Evolutionary conservation across 176 grass and related monocot genomes (phyloP).

Genomic region (Calamus simplicifolius): DNA sequence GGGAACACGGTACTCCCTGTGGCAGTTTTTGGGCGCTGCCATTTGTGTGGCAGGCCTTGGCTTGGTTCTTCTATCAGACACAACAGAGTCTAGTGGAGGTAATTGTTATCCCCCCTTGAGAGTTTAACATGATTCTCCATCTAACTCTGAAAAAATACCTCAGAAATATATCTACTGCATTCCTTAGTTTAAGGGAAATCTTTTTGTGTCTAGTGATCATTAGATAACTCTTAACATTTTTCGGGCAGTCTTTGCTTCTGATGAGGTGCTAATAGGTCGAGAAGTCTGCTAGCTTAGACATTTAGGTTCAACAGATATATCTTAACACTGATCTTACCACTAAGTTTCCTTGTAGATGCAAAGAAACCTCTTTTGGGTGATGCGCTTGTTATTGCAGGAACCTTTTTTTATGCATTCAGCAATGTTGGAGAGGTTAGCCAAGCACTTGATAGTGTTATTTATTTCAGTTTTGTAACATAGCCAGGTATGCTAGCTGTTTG

Average conservation of each 20-base stretch:
- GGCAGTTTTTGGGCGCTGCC: slow-evolving; percentile 46
- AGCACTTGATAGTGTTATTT: too few species aligned
- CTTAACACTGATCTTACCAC: not conserved
- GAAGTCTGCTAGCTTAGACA: too few species aligned
- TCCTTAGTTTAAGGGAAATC: too few species aligned
- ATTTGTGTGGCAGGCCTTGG: slow-evolving; percentile 46
- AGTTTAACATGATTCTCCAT: not conserved
- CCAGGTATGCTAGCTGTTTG: too few species aligned
- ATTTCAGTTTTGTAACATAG: too few species aligned
- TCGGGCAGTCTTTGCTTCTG: too few species aligned
- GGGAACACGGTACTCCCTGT: slow-evolving; percentile 56
- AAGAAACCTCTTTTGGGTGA: slow-evolving; percentile 60
- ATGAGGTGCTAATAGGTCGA: too few species aligned
- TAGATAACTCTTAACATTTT: too few species aligned
- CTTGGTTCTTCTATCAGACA: slow-evolving; percentile 68
- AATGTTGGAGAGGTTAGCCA: slow-evolving; percentile 59
- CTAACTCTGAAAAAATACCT: not conserved
- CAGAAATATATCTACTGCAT: too few species aligned
- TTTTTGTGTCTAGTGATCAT: too few species aligned
- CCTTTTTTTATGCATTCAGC: slow-evolving; percentile 61
- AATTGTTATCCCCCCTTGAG: not conserved
- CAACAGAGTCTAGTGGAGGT: slow-evolving; percentile 25
- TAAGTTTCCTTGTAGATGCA: slow-evolving; percentile 23
- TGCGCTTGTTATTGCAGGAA: slow-evolving; percentile 56
- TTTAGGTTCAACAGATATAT: too few species aligned